These are phyloP conservation scores for Albugo candida DNA, from an alignment of 352 stramenopile species.

Conservation along the genomic window DNA sequence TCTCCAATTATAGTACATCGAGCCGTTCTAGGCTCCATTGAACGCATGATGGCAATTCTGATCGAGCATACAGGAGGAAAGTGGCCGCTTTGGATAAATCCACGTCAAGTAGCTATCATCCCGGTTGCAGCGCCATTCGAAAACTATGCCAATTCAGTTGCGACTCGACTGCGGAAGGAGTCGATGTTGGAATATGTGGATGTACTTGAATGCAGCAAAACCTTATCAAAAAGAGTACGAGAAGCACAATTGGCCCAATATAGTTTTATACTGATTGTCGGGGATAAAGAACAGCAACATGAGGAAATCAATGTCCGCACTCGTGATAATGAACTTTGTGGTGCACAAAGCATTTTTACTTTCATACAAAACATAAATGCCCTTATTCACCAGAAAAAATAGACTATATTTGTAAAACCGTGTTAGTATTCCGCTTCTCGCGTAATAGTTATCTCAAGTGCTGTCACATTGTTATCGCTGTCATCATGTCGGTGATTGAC, in stretches of 20 bases:
- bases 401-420: too few relatives aligned
- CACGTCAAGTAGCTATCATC: conserved; percentile 56
- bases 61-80: conserved; percentile 93
- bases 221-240: conserved; percentile 67
- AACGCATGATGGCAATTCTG: conserved; percentile 97
- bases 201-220: conserved; percentile 54
- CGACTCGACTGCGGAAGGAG: conserved; percentile 16
- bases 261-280: conserved; percentile 76
- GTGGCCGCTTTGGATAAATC: conserved; percentile 91
- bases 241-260: conserved; percentile 62
- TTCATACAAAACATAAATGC: conserved; percentile 38
- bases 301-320: conserved; percentile 56
- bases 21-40: conserved; percentile 92
- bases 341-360: conserved; percentile 23
- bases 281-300: conserved; percentile 36
- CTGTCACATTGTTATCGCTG: too few relatives aligned
- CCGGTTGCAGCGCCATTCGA: conserved; percentile 40
- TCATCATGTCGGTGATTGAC: too few relatives aligned
- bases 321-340: conserved; percentile 64
- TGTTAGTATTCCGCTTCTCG: too few relatives aligned
- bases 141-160: conserved; percentile 34
- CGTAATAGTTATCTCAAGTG: too few relatives aligned
- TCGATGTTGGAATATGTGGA: conserved; percentile 55
- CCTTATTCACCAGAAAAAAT: too few relatives aligned
- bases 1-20: conserved; percentile 95